phyloP scores from a whole-genome alignment of 139 green algal genomes.

The Medakamo hakoo region DNA sequence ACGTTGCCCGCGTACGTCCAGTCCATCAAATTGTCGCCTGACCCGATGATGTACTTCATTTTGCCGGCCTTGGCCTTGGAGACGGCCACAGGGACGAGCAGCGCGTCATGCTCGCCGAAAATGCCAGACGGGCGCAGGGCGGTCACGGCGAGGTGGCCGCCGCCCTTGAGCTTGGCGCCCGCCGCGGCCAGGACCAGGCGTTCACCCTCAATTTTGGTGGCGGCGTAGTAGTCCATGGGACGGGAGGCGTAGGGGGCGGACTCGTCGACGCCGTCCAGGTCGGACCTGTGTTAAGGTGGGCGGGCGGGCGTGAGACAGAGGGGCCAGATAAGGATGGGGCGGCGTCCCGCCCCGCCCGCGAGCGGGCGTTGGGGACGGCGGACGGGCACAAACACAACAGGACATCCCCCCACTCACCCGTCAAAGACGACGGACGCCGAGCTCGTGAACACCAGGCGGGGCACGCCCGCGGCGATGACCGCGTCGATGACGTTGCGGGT shows the following conservation, averaged over 20 bases:
- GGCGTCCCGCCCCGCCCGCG: too few relatives aligned
- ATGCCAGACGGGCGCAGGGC: slow-evolving; percentile 69
- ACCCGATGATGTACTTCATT: slow-evolving; percentile 83
- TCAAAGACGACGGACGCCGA: slow-evolving; percentile 74
- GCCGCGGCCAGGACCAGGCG: slow-evolving; percentile 57
- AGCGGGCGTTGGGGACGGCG: too few relatives aligned
- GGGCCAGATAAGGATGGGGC: too few relatives aligned
- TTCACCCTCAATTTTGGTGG: slow-evolving; percentile 57
- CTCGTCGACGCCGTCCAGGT: slow-evolving; percentile 51
- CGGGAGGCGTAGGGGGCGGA: slow-evolving; percentile 37
- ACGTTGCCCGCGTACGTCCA: slow-evolving; percentile 86
- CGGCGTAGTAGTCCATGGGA: slow-evolving; percentile 76
- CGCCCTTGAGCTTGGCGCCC: slow-evolving; percentile 8
- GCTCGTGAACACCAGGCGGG: slow-evolving; percentile 10
- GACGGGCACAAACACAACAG: too few relatives aligned
- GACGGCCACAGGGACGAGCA: slow-evolving; percentile 59
- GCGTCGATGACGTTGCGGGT: slow-evolving; percentile 60
- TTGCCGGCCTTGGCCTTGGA: slow-evolving; percentile 42
- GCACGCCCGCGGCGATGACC: slow-evolving; percentile 30
- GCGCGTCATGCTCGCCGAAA: slow-evolving; percentile 69
- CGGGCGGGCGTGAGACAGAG: too few relatives aligned
- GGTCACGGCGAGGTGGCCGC: slow-evolving; percentile 29
- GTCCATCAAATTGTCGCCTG: slow-evolving; percentile 65
- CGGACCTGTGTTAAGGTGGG: too few relatives aligned
- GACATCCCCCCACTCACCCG: too few relatives aligned